A percentile compares a stretch with the other conserved stretches of the same genome.
Evolutionary conservation across 1,284 basidiomycete species (phyloP).

Genomic region (Ustilago sp.): DNA sequence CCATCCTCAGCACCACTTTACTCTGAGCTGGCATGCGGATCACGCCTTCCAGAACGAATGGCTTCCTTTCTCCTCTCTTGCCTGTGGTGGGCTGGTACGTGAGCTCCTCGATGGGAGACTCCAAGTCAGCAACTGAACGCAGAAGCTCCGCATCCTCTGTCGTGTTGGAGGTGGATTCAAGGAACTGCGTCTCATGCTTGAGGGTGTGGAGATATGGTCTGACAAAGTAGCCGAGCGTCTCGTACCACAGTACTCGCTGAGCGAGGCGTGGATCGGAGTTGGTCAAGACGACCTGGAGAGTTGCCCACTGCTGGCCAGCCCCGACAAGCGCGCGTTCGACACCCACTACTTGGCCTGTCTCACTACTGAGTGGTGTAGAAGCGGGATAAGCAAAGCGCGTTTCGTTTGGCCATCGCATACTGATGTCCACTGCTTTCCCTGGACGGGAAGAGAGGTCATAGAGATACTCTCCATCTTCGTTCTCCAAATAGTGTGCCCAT

Average conservation of each 20-base stretch:
- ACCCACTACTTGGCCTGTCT: conserved; percentile 71
- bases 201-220: conserved; percentile 89
- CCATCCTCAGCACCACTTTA: conserved; percentile 78
- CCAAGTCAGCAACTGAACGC: conserved; percentile 47
- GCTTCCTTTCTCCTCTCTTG: conserved; percentile 20
- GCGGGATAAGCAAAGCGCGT: conserved; percentile 70
- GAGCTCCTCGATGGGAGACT: conserved; percentile 40
- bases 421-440: conserved; percentile 39
- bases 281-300: conserved; percentile 77
- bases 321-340: conserved; percentile 81
- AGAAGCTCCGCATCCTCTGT: conserved; percentile 42
- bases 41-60: conserved; percentile 73
- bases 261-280: conserved; percentile 74
- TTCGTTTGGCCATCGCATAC: conserved; percentile 71
- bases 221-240: conserved; percentile 93
- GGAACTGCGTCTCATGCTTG: conserved; percentile 66
- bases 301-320: conserved; percentile 80
- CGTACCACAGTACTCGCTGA: conserved; percentile 80
- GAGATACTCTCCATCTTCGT: conserved; percentile 33
- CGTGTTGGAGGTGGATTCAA: neutral
- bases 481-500: conserved; percentile 30
- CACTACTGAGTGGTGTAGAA: conserved; percentile 56
- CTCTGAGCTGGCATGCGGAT: conserved; percentile 76
- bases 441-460: conserved; percentile 15
- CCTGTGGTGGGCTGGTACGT: conserved; percentile 47